Evolutionary conservation across 1,284 basidiomycete genomes (phyloP), one percentile per base, ranked within the genome.

Genomic region (Melampsora larici-populina): DNA sequence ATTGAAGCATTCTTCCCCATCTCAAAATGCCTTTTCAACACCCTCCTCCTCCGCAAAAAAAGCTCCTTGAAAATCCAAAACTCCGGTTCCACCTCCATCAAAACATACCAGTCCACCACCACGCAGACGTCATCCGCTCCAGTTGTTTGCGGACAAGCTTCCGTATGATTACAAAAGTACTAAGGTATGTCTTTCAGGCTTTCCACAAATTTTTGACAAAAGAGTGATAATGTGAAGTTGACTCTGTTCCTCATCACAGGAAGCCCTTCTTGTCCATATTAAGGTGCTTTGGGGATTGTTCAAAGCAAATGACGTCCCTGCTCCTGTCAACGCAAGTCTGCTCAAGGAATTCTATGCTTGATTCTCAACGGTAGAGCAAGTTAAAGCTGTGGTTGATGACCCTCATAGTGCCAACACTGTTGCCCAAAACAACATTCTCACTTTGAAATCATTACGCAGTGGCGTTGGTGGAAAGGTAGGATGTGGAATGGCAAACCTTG

Each of bases 251-350:
- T 3, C 2, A 21, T 15, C 46, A 21, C 26, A 76, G 74, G 66
- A 76, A 55, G 66, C 74, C 33, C 51, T 76, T 4, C 69, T 68
- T 29, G 43, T 63, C 26, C 66, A 76, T 33, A 69, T 76, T 2
- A 69, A 76, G 46, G 43, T 76, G 2, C 26, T 76, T 17, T 68
- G 65, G 51, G 66, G 66, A 13, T 67, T 69, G 15, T 18, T 68
- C 5, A 18, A 62, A 31, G 51, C 55, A 33, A 60, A 76, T 18
- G 29, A 48, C 2, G 58, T 76, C 36, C 74, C 58, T 21, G 9
- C 65, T 40, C 66, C 55, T 4, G 65, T 65, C 13, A 36, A 46
- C 24, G 33, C 43, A 1, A 36, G 13, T 51, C 21, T 60, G 21
- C 33, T 69, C 8, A 60, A 21, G 26, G 66, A 76, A 48, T 76